Percentiles rank a stretch among this genome's conserved stretches.
phyloP scores from a whole-genome alignment of 2,329 filamentous ascomycete species.

The Exophiala sp. region DNA sequence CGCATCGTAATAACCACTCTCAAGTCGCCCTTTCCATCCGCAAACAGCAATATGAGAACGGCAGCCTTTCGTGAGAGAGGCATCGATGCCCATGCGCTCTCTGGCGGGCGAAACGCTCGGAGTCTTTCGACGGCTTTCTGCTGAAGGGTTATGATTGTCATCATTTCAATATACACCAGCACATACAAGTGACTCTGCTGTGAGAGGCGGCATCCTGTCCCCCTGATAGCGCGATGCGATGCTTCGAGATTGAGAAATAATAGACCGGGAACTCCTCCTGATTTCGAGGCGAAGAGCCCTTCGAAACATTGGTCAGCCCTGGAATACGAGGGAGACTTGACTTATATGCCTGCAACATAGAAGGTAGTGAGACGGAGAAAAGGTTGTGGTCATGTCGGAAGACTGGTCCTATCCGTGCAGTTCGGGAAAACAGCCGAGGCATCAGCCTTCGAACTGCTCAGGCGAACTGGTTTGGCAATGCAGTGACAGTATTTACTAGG shows the following conservation, averaged over 20 bases:
- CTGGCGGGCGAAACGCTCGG: conserved; percentile 51
- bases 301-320: conserved; percentile 7
- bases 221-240: conserved; percentile 8
- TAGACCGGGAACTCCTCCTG: not conserved
- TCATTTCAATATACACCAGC: not conserved
- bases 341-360: no score
- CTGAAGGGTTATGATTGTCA: conserved; percentile 1
- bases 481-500: no score
- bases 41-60: conserved; percentile 81
- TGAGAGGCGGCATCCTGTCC: conserved; percentile 24
- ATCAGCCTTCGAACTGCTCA: no score
- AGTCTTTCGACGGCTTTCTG: conserved; percentile 52
- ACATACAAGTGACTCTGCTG: conserved; percentile 22
- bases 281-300: conserved; percentile 1
- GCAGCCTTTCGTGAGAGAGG: conserved; percentile 67
- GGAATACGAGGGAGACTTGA: no score
- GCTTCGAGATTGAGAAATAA: conserved; percentile 3
- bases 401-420: no score
- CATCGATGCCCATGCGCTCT: conserved; percentile 52
- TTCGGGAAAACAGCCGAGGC: no score
- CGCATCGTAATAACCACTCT: conserved; percentile 60
- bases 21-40: conserved; percentile 73
- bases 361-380: no score
- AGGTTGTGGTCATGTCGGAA: no score
- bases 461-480: no score